Conservation (phyloP, 1,284 basidiomycete genomes). For the Ganoderma sp. region DNA sequence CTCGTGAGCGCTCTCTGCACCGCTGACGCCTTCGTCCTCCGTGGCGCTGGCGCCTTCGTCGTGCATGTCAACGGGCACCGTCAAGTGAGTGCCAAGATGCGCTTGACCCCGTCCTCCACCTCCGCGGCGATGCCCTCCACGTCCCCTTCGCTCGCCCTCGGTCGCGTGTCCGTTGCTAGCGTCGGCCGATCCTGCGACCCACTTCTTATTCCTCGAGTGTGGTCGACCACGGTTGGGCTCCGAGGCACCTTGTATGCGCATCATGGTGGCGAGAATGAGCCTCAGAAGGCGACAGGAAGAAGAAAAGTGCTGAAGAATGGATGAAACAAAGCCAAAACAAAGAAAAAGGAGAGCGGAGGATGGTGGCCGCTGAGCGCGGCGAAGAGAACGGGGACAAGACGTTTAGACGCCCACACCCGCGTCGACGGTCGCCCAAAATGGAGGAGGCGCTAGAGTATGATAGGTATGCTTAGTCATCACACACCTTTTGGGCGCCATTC, state of each 20-base stretch:
- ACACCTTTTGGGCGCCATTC: slow-evolving; percentile 3
- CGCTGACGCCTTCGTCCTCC: slow-evolving; percentile 39
- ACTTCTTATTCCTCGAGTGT: slow-evolving; percentile 39
- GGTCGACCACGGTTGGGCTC: slow-evolving; percentile 20
- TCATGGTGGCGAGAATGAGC: slow-evolving; percentile 9
- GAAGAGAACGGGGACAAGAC: slow-evolving; percentile 13
- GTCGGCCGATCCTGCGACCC: slow-evolving; percentile 37
- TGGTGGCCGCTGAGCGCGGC: not conserved
- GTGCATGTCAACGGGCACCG: slow-evolving; percentile 31
- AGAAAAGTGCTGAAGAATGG: not conserved
- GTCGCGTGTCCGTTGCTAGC: slow-evolving; percentile 29
- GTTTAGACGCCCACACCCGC: slow-evolving; percentile 12
- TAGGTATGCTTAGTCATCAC: slow-evolving; percentile 21
- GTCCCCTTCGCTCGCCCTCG: slow-evolving; percentile 63
- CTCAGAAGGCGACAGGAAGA: not conserved
- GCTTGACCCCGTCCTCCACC: slow-evolving; percentile 40
- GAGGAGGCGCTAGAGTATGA: too few relatives aligned
- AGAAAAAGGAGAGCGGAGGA: not conserved
- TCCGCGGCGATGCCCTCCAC: slow-evolving; percentile 35
- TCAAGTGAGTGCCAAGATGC: slow-evolving; percentile 31
- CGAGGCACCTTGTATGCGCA: slow-evolving; percentile 33
- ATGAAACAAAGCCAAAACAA: not conserved
- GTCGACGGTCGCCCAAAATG: not conserved
- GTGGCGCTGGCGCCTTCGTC: slow-evolving; percentile 33
- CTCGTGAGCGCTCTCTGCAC: slow-evolving; percentile 40